Conservation (phyloP, 345 rosid species). For the Trapa incisa region DNA sequence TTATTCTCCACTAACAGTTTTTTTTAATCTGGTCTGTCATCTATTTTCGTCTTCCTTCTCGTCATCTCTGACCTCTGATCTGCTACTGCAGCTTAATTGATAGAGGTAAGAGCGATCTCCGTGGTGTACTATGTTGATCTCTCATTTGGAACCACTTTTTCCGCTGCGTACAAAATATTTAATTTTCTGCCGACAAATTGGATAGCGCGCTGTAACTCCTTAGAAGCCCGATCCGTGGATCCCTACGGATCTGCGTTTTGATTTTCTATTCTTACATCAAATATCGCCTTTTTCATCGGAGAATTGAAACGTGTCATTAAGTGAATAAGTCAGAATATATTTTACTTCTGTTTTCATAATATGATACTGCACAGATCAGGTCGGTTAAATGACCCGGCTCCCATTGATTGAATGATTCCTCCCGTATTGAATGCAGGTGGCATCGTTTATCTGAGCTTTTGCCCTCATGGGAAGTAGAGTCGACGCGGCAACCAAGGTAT, state of each 20-base stretch:
- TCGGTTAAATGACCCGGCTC: neutral
- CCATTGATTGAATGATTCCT: neutral
- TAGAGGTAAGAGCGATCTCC: too few relatives aligned
- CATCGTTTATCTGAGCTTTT: constrained; percentile 7
- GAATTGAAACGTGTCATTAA: neutral
- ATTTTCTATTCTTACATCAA: neutral
- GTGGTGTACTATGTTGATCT: too few relatives aligned
- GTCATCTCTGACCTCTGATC: too few relatives aligned
- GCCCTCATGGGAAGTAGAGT: constrained; percentile 38
- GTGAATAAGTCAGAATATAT: neutral
- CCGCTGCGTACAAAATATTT: too few relatives aligned
- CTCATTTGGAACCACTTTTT: too few relatives aligned
- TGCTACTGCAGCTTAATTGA: too few relatives aligned
- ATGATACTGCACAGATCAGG: neutral
- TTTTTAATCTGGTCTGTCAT: too few relatives aligned
- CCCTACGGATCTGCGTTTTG: neutral
- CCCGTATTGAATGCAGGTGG: neutral
- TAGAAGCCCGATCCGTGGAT: neutral
- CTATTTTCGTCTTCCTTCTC: too few relatives aligned
- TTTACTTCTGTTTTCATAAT: neutral
- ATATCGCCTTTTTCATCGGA: neutral
- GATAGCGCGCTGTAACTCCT: too few relatives aligned
- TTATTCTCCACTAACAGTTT: too few relatives aligned
- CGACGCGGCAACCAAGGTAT: constrained; percentile 39
- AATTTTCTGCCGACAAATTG: too few relatives aligned